These are phyloP conservation scores for Syzygium syzygioides DNA, from an alignment of 441 rosid species.

Conservation along the genomic window DNA sequence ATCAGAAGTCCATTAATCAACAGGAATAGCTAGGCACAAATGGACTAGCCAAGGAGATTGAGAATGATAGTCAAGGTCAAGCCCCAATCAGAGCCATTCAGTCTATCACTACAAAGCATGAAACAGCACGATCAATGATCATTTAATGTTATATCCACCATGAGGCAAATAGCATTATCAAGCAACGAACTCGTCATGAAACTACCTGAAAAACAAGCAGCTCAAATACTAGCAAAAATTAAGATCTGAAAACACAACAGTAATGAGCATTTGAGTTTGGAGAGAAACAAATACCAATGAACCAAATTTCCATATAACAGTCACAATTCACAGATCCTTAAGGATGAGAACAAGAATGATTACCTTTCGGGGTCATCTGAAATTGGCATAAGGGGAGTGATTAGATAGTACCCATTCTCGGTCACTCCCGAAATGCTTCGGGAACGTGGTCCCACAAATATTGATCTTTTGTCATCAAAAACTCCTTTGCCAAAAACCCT, in stretches of 20 bases:
- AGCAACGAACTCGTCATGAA: not conserved
- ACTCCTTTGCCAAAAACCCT: slow-evolving; percentile 63
- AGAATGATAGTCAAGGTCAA: not conserved
- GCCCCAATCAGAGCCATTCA: not conserved
- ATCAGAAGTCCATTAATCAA: not conserved
- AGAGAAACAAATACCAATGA: not conserved
- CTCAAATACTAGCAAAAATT: not conserved
- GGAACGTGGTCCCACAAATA: slow-evolving; percentile 88
- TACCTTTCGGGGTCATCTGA: slow-evolving; percentile 56
- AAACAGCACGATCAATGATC: not conserved
- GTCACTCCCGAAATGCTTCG: slow-evolving; percentile 88
- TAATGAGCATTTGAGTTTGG: not conserved
- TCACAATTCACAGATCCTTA: not conserved
- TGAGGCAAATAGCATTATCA: not conserved
- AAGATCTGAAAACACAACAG: not conserved
- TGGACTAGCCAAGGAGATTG: not conserved
- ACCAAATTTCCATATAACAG: not conserved
- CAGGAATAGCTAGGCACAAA: not conserved
- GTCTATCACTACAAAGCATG: not conserved
- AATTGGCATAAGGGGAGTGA: slow-evolving; percentile 75
- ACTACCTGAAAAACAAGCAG: not conserved
- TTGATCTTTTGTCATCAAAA: slow-evolving; percentile 57
- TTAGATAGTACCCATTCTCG: slow-evolving; percentile 78
- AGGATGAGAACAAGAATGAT: slow-evolving; percentile 15
- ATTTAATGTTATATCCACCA: not conserved